Base-by-base conservation (phyloP, 495 filamentous ascomycete species). In the Aspergillus affinis region DNA sequence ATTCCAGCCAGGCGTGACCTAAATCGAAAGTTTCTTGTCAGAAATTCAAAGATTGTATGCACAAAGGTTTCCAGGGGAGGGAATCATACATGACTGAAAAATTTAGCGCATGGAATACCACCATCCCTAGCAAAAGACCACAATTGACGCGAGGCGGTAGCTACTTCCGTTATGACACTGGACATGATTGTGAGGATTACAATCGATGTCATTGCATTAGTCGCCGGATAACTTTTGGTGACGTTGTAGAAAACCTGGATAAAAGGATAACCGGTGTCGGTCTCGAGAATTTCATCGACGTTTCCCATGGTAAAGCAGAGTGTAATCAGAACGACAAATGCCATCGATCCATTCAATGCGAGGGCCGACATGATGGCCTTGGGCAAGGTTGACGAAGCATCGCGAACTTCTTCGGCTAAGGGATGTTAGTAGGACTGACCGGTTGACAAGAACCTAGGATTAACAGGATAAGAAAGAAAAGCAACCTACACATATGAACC, bases 71-170 rank as follows among this genome's bases (percentile, higher is more conserved):
- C n/a, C n/a, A n/a, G n/a, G 23, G 8, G 48, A 47, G 5, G 2
- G 7, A 15, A 57, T 32, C 76, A 61, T 72, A 84, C 81, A 67
- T 77, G 70, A 46, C 71, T 69, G 46, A 86, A 75, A 64, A 79
- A 82, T 0, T 60, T 62, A 7, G 80, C 83, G 59, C 82, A 85
- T 13, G 84, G 84, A 13, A 86, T 67, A 1, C 84, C 84, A 10
- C 72, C 62, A 58, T 86, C 84, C n/a, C 84, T 72, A 7, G 82
- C 82, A 68, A 84, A 87, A 3, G 82, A 79, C 76, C 77, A 85
- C 1, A 85, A 72, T 68, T 86, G 84, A 0, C 84, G 75, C 12
- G 82, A 84, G 17, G 82, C 78, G 0, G 83, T 84, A 7, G 83
- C 80, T 18, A 84, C 79, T 56, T 81, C 76, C 50, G 77, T 83